Evolutionary conservation across 2,329 filamentous ascomycete genomes (phyloP), one percentile per base, ranked within the genome.

Genomic region (Aspergillus costaricaensis): DNA sequence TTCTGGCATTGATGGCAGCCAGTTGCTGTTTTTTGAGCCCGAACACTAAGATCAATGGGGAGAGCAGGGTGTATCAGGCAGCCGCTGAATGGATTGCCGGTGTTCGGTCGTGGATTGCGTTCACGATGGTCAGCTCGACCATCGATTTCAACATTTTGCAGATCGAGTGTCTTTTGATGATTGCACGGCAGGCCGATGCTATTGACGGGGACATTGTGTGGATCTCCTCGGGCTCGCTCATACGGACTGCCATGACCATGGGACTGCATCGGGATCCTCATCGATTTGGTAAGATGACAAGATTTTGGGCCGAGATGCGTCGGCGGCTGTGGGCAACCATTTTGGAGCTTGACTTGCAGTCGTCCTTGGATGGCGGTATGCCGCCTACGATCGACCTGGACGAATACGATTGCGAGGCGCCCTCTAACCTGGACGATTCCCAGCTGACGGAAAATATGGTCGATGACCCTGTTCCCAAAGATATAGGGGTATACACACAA

Each of bases 271-370:
- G 75, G 1, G 73, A 79, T 49, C 76, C 78, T 8, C 62, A 66
- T 7, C 67, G 68, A 3, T 74, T 77, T 17, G 63, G 66, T 2
- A 72, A 75, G 19, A 73, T 77, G 47, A 70, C 71, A 4, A 58
- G 63, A 1, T 80, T 67, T 73, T 81, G 58, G 82, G 66, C 62
- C 0, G 80, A 82, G 59, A 77, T 81, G 70, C 76, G 78, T 15
- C 74, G 79, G 17, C 72, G 78, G n/a, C 57, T 81, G 3, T 81
- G 79, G 79, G 71, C 74, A n/a, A 79, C 78, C 0, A 74, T 80
- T 8, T 58, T 80, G 10, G 77, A 81, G 60, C 62, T 79, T 27
- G 75, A 78, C 52, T 60, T 80, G 19, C 74, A 77, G 57, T 70
- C 74, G 2, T 72, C 75, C 1, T 60, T 77, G 6, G 71, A 75